Percentiles rank a stretch among this genome's conserved stretches.
These are phyloP conservation scores for Saturnispora kantuleensis DNA, from an alignment of 805 yeast species.

Conservation along the genomic window DNA sequence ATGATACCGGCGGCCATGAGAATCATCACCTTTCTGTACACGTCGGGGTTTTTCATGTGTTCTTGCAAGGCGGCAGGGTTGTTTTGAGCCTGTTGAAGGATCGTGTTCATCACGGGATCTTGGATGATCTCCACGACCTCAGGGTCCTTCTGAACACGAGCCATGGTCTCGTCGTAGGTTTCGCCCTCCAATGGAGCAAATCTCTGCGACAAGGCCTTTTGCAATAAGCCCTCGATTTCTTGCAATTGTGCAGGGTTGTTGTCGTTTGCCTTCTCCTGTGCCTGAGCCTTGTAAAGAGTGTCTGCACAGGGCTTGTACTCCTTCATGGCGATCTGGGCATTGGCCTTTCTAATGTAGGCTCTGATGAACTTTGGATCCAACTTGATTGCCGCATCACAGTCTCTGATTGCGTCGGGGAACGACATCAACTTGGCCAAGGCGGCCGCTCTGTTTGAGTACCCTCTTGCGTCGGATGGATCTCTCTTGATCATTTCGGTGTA, in stretches of 20 bases:
- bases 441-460: slow-evolving; percentile 97
- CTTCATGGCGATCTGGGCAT: slow-evolving; percentile 82
- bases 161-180: slow-evolving; percentile 90
- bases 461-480: slow-evolving; percentile 94
- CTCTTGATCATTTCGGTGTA: slow-evolving; percentile 94
- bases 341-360: slow-evolving; percentile 96
- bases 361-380: slow-evolving; percentile 84
- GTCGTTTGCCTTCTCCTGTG: slow-evolving; percentile 53
- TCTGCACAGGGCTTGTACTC: slow-evolving; percentile 77
- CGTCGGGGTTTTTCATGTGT: slow-evolving; percentile 95
- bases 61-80: slow-evolving; percentile 96
- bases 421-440: slow-evolving; percentile 90
- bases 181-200: slow-evolving; percentile 79
- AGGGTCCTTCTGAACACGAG: slow-evolving; percentile 86
- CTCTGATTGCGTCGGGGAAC: slow-evolving; percentile 92
- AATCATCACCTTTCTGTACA: slow-evolving; percentile 75
- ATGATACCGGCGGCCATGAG: slow-evolving; percentile 96
- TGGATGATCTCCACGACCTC: slow-evolving; percentile 81
- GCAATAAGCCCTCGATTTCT: slow-evolving; percentile 76
- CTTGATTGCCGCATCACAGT: slow-evolving; percentile 82
- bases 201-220: slow-evolving; percentile 70
- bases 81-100: slow-evolving; percentile 84
- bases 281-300: slow-evolving; percentile 70
- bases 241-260: slow-evolving; percentile 40
- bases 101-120: slow-evolving; percentile 95